These are phyloP conservation scores for Cutaneotrichosporon mucoides DNA, from an alignment of 1,284 basidiomycete species.

Conservation along the genomic window DNA sequence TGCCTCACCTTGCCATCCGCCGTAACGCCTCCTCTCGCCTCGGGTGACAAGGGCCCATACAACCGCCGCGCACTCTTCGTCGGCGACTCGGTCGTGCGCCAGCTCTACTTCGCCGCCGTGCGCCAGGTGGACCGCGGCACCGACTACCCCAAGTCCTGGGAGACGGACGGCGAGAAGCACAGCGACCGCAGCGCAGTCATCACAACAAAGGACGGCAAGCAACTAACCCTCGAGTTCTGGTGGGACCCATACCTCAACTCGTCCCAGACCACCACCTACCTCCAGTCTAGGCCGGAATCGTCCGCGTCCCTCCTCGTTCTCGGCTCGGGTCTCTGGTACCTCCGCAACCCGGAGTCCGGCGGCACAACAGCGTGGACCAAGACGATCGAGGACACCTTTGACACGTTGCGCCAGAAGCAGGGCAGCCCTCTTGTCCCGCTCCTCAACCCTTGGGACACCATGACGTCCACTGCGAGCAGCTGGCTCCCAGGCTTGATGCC, in stretches of 20 bases:
- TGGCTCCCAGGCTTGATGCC: conserved; percentile 14
- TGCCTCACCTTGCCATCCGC: conserved; percentile 28
- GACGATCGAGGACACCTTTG: conserved; percentile 63
- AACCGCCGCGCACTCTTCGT: conserved; percentile 61
- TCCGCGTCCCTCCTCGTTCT: conserved; percentile 67
- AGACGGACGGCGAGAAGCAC: conserved; percentile 59
- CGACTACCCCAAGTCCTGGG: conserved; percentile 28
- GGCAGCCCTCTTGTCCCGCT: conserved; percentile 36
- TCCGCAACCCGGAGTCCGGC: conserved; percentile 67
- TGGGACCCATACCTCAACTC: conserved; percentile 72
- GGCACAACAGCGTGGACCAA: conserved; percentile 71
- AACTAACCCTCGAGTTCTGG: conserved; percentile 60
- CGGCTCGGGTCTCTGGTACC: conserved; percentile 81
- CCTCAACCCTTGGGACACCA: conserved; percentile 41
- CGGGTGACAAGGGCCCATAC: background rate
- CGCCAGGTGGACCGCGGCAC: conserved; percentile 49
- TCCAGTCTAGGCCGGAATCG: conserved; percentile 31
- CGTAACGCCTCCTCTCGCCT: background rate
- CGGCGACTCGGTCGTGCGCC: conserved; percentile 78
- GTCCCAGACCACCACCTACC: conserved; percentile 53
- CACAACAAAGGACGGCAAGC: conserved; percentile 16
- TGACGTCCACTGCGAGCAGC: conserved; percentile 12
- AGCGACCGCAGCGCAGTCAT: conserved; percentile 53
- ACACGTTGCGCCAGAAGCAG: conserved; percentile 50
- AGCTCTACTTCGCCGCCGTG: conserved; percentile 70